Base-by-base conservation (phyloP, 2,329 filamentous ascomycete species). In the Penicillium sp. region DNA sequence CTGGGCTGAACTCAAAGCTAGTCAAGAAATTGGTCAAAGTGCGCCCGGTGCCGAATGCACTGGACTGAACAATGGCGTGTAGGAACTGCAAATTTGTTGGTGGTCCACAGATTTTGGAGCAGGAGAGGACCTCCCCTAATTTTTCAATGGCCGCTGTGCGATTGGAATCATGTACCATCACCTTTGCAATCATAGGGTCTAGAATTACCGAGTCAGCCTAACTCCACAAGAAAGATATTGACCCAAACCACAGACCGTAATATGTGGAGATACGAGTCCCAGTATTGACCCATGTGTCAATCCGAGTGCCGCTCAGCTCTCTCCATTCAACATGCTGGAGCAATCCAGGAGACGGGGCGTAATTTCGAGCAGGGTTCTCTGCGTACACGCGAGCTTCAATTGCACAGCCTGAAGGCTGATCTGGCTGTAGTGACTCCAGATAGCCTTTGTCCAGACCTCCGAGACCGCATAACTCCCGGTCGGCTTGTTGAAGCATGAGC, bases 201-300 rank as follows among this genome's bases (percentile, higher is more conserved):
- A 49, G 2, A 26, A 24, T n/a, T 41, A 4, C 15, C 1, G 6
- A 5, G 31, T 51, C 12, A 26, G 41, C 24, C 33, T 44, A 6
- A 39, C 4, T 8, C 17, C 3, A 6, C 5, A 12, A 4, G 19
- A 17, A 6, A 37, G 10, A 29, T 28, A 6, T 5, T 37, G 2
- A 3, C 15, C 15, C 2, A 10, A 10, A 21, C 19, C 54, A 54
- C 56, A 52, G 62, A 68, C 78, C 78, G 46, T 82, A 83, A 51
- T 78, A 72, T 2, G 80, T 74, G 5, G 77, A 77, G 34, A 84
- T 72, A 3, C 71, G 74, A 2, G 76, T 75, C 6, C 81, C 81
- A 1, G 75, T 75, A 47, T 76, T 72, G 1, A 84, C 72, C 81
- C 81, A 85, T 0, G 80, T 84, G 56, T 85, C 82, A 24, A 85